Percentiles rank a stretch among this genome's conserved stretches.
Evolutionary conservation across 768 basidiomycete species (phyloP).

Genomic region (Kwoniella dendrophila): DNA sequence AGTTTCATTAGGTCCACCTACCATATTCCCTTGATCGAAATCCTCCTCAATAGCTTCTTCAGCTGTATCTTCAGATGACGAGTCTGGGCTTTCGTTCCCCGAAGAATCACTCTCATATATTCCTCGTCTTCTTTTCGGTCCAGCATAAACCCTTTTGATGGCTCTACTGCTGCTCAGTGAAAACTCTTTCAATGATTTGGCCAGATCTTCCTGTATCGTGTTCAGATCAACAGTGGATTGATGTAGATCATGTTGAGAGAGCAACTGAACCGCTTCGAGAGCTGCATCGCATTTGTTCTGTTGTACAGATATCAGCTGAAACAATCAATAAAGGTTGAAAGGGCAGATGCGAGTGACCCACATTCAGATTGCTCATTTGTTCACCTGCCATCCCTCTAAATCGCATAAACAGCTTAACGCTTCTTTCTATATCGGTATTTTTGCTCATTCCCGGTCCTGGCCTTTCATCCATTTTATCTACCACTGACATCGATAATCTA

Average conservation of each 20-base stretch:
- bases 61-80: background rate
- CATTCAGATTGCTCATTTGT: conserved; percentile 47
- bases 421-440: conserved; percentile 34
- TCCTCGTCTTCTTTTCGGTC: conserved; percentile 40
- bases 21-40: conserved; percentile 17
- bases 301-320: background rate
- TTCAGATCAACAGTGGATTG: conserved; percentile 22
- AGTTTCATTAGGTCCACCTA: conserved; percentile 65
- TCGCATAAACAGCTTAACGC: conserved; percentile 50
- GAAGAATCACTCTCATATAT: conserved; percentile 25
- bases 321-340: background rate
- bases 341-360: conserved; percentile 21
- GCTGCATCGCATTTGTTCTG: conserved; percentile 41
- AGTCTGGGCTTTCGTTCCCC: background rate
- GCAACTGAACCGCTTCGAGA: conserved; percentile 40
- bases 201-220: conserved; percentile 37
- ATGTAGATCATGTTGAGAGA: conserved; percentile 18
- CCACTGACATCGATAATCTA: conserved; percentile 17
- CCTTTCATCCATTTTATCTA: conserved; percentile 20
- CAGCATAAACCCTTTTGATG: conserved; percentile 69
- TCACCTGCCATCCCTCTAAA: conserved; percentile 52
- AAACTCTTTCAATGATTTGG: conserved; percentile 42
- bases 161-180: conserved; percentile 71
- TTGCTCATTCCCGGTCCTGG: conserved; percentile 1
- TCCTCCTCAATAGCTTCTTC: conserved; percentile 14